Evolutionary conservation across 352 stramenopile species (phyloP), one percentile per base, ranked within the genome.

Genomic region (Phytophthora chlamydospora): DNA sequence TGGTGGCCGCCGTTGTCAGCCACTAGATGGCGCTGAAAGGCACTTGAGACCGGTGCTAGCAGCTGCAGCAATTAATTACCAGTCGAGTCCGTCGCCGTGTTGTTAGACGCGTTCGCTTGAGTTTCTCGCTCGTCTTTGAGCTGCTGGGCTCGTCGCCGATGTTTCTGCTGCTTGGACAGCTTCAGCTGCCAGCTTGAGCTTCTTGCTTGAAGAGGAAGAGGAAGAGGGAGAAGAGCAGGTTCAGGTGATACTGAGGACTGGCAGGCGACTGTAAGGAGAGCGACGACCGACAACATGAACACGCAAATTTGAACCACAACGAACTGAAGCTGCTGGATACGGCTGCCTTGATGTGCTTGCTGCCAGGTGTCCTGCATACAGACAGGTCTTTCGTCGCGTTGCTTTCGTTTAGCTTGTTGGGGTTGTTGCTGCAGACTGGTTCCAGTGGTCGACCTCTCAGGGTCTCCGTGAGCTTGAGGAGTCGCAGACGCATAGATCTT

Each of bases 1-100:
- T 99, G 91, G 89, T 94, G 54, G 62, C 76, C 42, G 96, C 96
- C 19, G 74, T 99, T 52, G 87, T 88, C 42, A 73, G 52, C 52
- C 78, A 87, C 66, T 89, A 88, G 66, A 68, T 35, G 32, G 14
- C 14, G 32, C 38, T 34, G 41, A 8, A 17, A 4, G 6, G 39
- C 16, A 38, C 21, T 12, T 7, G 29, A 57, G 27, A 36, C 21
- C 47, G 41, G 38, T 44, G 35, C 42, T 21, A 46, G 14, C 46
- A 40, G 39, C 57, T 51, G 48, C 46, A 63, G 49, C 66, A 75
- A 72, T 72, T 69, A 72, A 69, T 68, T 75, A 71, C 66, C 56
- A 58, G 55, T 69, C 59, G 49, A 49, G 41, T 52, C 33, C 53
- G 36, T 49, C 52, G 51, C 53, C 53, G 39, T 65, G 31, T 68